phyloP scores from a whole-genome alignment of 176 grass and related monocot genomes.

The Oropetium thomaeum region DNA sequence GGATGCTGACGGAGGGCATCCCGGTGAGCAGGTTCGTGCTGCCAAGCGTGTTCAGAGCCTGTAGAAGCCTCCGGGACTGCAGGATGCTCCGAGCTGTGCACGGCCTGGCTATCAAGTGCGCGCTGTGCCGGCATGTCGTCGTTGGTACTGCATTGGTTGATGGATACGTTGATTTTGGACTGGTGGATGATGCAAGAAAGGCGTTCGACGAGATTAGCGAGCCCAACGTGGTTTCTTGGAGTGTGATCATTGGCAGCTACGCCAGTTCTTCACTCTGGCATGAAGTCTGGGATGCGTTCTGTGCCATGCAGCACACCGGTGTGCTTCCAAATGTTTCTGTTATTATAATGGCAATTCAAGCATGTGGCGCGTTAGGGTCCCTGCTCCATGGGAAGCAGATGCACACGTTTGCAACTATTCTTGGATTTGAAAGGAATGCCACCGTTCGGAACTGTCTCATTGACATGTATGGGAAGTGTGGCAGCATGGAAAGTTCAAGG shows the following conservation, averaged over 20 bases:
- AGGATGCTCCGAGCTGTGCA: constrained; percentile 38
- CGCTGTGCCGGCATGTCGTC: constrained; percentile 35
- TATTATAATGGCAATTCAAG: constrained; percentile 46
- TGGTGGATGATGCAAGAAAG: constrained; percentile 26
- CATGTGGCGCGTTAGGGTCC: constrained; percentile 33
- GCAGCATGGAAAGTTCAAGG: constrained; percentile 28
- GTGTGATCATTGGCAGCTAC: constrained; percentile 44
- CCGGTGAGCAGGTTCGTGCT: constrained; percentile 42
- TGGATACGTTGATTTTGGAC: constrained; percentile 23
- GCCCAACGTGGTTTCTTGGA: constrained; percentile 51
- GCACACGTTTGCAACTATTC: constrained; percentile 29
- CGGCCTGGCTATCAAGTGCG: constrained; percentile 40
- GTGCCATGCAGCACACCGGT: constrained; percentile 14
- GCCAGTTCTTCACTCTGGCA: constrained; percentile 33
- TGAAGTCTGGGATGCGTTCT: constrained; percentile 45
- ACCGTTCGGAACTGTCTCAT: constrained; percentile 56
- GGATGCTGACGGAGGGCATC: constrained; percentile 26
- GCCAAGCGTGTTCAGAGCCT: constrained; percentile 56
- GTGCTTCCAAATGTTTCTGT: constrained; percentile 40
- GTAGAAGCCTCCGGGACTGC: constrained; percentile 1
- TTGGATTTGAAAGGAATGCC: constrained; percentile 34
- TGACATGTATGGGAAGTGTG: constrained; percentile 54
- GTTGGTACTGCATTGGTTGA: constrained; percentile 42
- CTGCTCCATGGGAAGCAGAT: constrained; percentile 46
- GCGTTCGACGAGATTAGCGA: constrained; percentile 32